Conservation (phyloP, 1,284 basidiomycete genomes). For the Moesziomyces antarcticus region DNA sequence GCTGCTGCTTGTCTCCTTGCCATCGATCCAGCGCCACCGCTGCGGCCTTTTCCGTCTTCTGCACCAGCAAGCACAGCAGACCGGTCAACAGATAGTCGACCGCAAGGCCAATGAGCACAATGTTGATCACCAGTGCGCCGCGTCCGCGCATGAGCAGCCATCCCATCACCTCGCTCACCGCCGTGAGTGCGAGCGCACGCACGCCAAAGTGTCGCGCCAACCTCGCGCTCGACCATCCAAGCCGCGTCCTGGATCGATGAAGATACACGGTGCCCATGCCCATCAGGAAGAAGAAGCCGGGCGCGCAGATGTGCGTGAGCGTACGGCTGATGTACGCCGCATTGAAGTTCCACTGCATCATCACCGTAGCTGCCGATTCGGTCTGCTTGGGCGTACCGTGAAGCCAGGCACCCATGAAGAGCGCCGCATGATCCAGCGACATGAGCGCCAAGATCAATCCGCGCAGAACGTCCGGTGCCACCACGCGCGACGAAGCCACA, state of each 20-base stretch:
- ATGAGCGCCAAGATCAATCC: constrained; percentile 53
- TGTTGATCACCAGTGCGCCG: constrained; percentile 36
- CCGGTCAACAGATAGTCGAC: constrained; percentile 52
- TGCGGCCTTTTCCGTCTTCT: constrained; percentile 13
- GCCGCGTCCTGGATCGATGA: constrained; percentile 19
- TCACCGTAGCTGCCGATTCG: constrained; percentile 30
- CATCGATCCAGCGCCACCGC: constrained; percentile 14
- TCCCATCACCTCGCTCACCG: constrained; percentile 42
- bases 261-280: constrained; percentile 58
- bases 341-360: constrained; percentile 34
- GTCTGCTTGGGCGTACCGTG: constrained; percentile 44
- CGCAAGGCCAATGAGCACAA: constrained; percentile 48
- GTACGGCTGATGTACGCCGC: constrained; percentile 33
- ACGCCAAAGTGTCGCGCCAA: constrained; percentile 33
- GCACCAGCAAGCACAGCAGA: constrained; percentile 27
- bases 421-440: constrained; percentile 52
- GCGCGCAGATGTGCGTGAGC: constrained; percentile 52
- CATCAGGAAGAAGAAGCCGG: constrained; percentile 53
- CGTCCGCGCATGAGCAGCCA: constrained; percentile 19
- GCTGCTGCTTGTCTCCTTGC: background rate
- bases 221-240: constrained; percentile 22
- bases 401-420: constrained; percentile 46
- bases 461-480: constrained; percentile 54
- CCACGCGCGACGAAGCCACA: constrained; percentile 23
- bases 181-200: constrained; percentile 31